Conservation (phyloP, 2,329 filamentous ascomycete species). For the Aspergillus niger region DNA sequence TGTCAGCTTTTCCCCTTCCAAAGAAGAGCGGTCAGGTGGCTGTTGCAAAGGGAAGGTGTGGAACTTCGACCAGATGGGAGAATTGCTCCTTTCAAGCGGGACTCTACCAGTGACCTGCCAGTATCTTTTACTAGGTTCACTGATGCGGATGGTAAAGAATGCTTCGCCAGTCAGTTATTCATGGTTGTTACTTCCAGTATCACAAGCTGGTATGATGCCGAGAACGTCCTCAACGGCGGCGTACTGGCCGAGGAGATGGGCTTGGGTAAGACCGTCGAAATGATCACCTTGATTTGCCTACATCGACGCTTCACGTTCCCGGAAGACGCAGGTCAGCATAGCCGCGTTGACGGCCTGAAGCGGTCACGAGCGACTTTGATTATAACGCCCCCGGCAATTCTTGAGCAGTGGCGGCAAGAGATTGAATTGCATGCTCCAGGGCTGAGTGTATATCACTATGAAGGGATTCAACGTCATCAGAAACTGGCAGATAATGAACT, state of each 20-base stretch:
- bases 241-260: constrained; percentile 56
- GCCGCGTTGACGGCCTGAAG: constrained; percentile 29
- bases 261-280: constrained; percentile 53
- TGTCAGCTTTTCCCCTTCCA: constrained; percentile 53
- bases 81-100: constrained; percentile 22
- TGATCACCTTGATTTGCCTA: constrained; percentile 49
- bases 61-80: constrained; percentile 36
- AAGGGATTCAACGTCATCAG: constrained; percentile 51
- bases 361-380: constrained; percentile 61
- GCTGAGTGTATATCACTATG: constrained; percentile 59
- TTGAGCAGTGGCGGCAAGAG: constrained; percentile 66
- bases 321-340: constrained; percentile 19
- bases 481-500: constrained; percentile 42
- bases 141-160: constrained; percentile 42
- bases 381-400: constrained; percentile 62
- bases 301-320: constrained; percentile 33
- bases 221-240: constrained; percentile 41
- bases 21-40: constrained; percentile 49
- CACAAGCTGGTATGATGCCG: constrained; percentile 35
- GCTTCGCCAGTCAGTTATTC: constrained; percentile 46
- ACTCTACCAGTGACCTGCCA: constrained; percentile 28
- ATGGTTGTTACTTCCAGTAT: constrained; percentile 43
- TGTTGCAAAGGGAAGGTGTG: constrained; percentile 48
- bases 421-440: constrained; percentile 59
- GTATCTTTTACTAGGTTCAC: constrained; percentile 41